phyloP scores from a whole-genome alignment of 345 rosid genomes.

The Toxicodendron radicans region DNA sequence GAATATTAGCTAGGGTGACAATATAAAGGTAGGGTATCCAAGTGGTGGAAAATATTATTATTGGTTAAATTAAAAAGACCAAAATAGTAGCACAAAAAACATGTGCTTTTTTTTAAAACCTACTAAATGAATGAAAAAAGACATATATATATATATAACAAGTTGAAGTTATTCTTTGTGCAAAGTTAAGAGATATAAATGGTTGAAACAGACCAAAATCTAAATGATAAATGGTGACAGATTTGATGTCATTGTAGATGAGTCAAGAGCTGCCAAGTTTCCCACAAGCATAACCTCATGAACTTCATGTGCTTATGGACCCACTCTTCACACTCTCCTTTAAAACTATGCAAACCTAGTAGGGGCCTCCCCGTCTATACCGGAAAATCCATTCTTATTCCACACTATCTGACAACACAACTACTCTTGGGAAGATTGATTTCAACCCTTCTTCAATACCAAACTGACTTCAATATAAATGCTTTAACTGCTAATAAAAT shows the following conservation, averaged over 20 bases:
- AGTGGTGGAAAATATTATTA: no score
- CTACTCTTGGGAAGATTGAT: neutral
- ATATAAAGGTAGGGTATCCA: no score
- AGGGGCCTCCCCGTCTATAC: slow-evolving; percentile 55
- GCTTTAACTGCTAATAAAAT: slow-evolving; percentile 6
- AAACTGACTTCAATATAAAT: slow-evolving; percentile 3
- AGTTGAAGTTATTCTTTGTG: no score
- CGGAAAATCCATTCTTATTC: slow-evolving; percentile 24
- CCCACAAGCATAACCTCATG: slow-evolving; percentile 36
- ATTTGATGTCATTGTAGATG: slow-evolving; percentile 9
- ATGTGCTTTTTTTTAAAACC: neutral
- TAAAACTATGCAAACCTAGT: slow-evolving; percentile 35
- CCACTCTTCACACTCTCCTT: slow-evolving; percentile 35
- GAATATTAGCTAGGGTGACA: no score
- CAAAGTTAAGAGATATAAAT: neutral
- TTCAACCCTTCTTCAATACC: neutral
- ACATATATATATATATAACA: no score
- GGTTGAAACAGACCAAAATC: neutral
- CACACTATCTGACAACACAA: slow-evolving; percentile 29
- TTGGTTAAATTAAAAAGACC: neutral
- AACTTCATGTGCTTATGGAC: slow-evolving; percentile 49
- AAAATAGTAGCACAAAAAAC: neutral
- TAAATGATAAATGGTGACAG: slow-evolving; percentile 1
- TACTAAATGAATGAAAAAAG: no score
- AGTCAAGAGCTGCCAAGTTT: slow-evolving; percentile 19